These are phyloP conservation scores for Lophiotrema nucula DNA, from an alignment of 495 filamentous ascomycete genomes.

Conservation along the genomic window DNA sequence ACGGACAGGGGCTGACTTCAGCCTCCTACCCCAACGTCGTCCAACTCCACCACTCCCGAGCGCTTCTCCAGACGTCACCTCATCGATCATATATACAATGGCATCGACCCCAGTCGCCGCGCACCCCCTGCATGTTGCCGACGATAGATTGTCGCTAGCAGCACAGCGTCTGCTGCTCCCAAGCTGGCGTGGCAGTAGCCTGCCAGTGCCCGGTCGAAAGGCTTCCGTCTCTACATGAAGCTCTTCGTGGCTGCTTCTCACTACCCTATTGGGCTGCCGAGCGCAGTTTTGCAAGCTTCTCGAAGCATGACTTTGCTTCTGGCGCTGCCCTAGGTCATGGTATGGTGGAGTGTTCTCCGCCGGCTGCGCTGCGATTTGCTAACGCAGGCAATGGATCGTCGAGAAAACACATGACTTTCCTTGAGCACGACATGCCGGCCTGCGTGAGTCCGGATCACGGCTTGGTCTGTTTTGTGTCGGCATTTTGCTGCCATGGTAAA, in stretches of 20 bases:
- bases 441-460: slow-evolving; percentile 20
- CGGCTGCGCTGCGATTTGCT: slow-evolving; percentile 20
- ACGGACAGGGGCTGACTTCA: slow-evolving; percentile 7
- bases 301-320: slow-evolving; percentile 15
- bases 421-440: not conserved
- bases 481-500: slow-evolving; percentile 20
- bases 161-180: not conserved
- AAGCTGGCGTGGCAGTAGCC: slow-evolving; percentile 7
- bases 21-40: slow-evolving; percentile 17
- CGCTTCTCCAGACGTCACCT: not conserved
- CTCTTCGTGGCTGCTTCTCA: slow-evolving; percentile 13
- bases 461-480: slow-evolving; percentile 14
- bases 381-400: slow-evolving; percentile 8
- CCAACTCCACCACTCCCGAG: slow-evolving; percentile 2
- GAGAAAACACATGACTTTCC: slow-evolving; percentile 18
- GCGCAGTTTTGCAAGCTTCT: slow-evolving; percentile 11
- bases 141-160: slow-evolving; percentile 26
- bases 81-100: slow-evolving; percentile 7
- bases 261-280: slow-evolving; percentile 17
- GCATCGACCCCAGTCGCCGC: not conserved
- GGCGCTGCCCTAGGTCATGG: not conserved
- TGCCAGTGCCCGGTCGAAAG: slow-evolving; percentile 25
- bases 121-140: slow-evolving; percentile 6
- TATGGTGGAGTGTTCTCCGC: slow-evolving; percentile 3
- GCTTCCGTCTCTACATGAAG: slow-evolving; percentile 13